phyloP scores from a whole-genome alignment of 208 protist species.

The Acanthamoeba divionensis region DNA sequence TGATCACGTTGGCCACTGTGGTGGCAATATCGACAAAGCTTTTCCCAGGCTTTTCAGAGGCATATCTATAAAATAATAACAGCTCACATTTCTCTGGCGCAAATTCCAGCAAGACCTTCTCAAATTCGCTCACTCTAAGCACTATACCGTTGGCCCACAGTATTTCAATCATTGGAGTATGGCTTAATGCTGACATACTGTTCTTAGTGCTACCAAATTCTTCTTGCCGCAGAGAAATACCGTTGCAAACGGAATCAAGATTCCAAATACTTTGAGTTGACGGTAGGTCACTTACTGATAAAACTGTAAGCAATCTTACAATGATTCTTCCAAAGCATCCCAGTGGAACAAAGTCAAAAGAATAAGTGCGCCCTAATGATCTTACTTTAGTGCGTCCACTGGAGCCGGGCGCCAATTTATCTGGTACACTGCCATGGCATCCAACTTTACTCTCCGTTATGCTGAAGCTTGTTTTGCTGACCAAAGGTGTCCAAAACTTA shows the following conservation, averaged over 20 bases:
- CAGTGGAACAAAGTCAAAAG: constrained; percentile 42
- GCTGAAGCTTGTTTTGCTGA: not conserved
- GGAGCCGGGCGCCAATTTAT: not conserved
- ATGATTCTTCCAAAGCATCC: constrained; percentile 45
- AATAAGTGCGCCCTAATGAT: not conserved
- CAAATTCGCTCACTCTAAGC: not conserved
- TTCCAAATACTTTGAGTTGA: not conserved
- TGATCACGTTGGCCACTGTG: not conserved
- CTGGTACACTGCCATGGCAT: not conserved
- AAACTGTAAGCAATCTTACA: not conserved
- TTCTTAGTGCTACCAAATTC: not conserved
- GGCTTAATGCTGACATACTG: not conserved
- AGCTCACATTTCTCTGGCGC: not conserved
- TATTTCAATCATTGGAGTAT: not conserved
- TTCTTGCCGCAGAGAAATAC: not conserved
- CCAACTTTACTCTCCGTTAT: not conserved
- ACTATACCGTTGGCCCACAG: not conserved
- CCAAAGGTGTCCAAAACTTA: not conserved
- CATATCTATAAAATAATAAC: not conserved
- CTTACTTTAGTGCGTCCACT: not conserved
- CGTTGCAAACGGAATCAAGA: not conserved
- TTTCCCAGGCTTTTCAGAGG: not conserved
- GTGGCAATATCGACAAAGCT: not conserved
- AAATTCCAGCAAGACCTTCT: not conserved
- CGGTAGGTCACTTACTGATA: not conserved